These are phyloP conservation scores for Vitis vinifera DNA, from an alignment of 164 flowering plant genomes.

Conservation along the genomic window DNA sequence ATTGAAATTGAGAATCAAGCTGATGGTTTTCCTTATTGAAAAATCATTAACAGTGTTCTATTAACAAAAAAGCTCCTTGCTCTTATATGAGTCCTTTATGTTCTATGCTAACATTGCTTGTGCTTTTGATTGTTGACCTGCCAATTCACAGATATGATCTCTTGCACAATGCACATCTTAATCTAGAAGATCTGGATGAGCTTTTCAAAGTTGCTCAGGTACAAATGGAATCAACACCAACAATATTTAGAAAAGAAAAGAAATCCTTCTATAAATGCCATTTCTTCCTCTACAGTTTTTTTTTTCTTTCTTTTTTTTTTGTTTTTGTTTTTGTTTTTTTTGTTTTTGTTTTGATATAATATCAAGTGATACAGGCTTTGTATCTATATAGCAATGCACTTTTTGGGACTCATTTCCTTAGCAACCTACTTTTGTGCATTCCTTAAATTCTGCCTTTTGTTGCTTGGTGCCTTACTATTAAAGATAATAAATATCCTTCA, in stretches of 20 bases:
- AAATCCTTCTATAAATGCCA: too few species aligned
- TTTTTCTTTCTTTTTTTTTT: too few species aligned
- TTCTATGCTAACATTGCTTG: neutral
- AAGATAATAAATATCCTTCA: too few species aligned
- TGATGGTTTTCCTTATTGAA: too few species aligned
- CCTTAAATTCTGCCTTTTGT: neutral
- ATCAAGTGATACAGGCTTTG: neutral
- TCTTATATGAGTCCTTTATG: neutral
- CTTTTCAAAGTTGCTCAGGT: constrained; percentile 99
- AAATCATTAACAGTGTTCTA: too few species aligned
- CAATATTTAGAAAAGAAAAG: neutral
- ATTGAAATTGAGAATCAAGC: too few species aligned
- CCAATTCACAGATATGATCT: constrained; percentile 80
- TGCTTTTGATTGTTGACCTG: neutral
- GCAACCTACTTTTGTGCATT: neutral
- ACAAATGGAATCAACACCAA: constrained; percentile 8
- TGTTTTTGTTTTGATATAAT: neutral
- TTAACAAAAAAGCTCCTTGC: neutral
- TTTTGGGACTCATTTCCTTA: neutral
- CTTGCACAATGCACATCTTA: constrained; percentile 94
- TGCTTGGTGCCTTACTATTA: too few species aligned
- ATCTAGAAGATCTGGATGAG: constrained; percentile 81
- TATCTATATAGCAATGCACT: neutral
- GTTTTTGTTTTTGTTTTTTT: neutral
- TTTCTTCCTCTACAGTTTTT: neutral